These are phyloP conservation scores for Lotmaria passim DNA, from an alignment of 208 protist species.

Conservation along the genomic window DNA sequence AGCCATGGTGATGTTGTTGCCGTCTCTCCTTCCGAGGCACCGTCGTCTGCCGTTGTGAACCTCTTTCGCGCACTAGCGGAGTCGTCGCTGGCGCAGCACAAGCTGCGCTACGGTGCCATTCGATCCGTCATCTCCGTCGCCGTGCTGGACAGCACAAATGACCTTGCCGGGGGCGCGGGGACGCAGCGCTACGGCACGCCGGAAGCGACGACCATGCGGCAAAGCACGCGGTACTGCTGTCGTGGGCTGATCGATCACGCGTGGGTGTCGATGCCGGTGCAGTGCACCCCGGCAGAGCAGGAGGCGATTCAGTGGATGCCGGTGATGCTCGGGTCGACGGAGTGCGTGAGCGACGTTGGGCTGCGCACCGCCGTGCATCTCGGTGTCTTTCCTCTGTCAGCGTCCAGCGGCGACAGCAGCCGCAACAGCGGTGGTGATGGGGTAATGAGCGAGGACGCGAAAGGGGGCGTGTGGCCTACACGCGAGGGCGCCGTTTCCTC, in stretches of 20 bases:
- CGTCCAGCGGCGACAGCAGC: too few species aligned
- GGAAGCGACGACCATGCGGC: constrained; percentile 7
- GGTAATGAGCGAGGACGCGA: not conserved
- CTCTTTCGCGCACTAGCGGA: constrained; percentile 57
- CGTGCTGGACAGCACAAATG: constrained; percentile 41
- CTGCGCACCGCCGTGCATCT: constrained; percentile 74
- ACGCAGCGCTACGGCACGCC: not conserved
- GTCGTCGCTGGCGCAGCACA: constrained; percentile 76
- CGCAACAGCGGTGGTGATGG: not conserved
- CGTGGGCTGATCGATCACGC: constrained; percentile 72
- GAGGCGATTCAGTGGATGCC: constrained; percentile 79
- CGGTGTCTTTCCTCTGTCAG: constrained; percentile 44
- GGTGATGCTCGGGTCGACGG: constrained; percentile 65
- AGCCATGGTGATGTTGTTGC: constrained; percentile 50
- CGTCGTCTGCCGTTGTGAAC: constrained; percentile 59
- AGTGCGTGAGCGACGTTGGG: constrained; percentile 69
- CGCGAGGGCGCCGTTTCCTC: constrained; percentile 31
- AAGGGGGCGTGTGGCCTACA: constrained; percentile 30
- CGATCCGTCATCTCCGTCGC: constrained; percentile 69
- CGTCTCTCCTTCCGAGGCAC: too few species aligned
- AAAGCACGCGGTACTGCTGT: constrained; percentile 40
- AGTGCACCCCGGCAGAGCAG: constrained; percentile 45
- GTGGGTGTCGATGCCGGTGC: constrained; percentile 68
- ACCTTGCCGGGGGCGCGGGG: not conserved
- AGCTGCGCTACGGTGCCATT: constrained; percentile 65